Evolutionary conservation across 768 basidiomycete genomes (phyloP).

Genomic region (Phlebiopsis gigantea): DNA sequence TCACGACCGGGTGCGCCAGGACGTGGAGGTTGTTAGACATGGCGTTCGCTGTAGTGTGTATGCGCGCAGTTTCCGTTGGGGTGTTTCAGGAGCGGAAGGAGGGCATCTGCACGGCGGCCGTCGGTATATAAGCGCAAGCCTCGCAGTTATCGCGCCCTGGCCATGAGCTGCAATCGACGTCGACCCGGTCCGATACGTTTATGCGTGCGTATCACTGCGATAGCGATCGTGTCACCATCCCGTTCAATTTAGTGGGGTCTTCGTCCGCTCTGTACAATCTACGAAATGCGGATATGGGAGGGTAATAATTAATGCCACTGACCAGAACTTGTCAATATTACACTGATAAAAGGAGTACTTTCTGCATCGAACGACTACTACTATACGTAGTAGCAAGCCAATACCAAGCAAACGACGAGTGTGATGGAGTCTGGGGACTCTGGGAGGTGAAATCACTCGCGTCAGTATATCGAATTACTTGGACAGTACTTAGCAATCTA

Average conservation of each 20-base stretch:
- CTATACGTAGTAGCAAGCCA: too few species aligned
- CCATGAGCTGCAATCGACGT: constrained; percentile 21
- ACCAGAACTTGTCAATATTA: too few species aligned
- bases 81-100: not conserved
- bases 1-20: constrained; percentile 67
- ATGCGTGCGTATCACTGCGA: not conserved
- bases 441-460: too few species aligned
- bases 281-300: too few species aligned
- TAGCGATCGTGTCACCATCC: not conserved
- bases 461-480: too few species aligned
- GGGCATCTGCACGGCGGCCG: not conserved
- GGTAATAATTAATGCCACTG: too few species aligned
- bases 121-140: constrained; percentile 2
- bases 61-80: not conserved
- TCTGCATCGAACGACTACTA: too few species aligned
- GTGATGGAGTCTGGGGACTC: too few species aligned
- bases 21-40: constrained; percentile 38
- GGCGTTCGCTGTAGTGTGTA: not conserved
- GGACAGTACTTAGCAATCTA: not conserved
- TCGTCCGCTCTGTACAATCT: too few species aligned
- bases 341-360: too few species aligned
- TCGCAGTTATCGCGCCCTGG: constrained; percentile 10
- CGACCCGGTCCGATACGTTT: constrained; percentile 1
- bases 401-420: not conserved
- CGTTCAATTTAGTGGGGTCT: too few species aligned